These are phyloP conservation scores for Ensete ventricosum DNA, from an alignment of 176 grass and related monocot genomes.

Conservation along the genomic window DNA sequence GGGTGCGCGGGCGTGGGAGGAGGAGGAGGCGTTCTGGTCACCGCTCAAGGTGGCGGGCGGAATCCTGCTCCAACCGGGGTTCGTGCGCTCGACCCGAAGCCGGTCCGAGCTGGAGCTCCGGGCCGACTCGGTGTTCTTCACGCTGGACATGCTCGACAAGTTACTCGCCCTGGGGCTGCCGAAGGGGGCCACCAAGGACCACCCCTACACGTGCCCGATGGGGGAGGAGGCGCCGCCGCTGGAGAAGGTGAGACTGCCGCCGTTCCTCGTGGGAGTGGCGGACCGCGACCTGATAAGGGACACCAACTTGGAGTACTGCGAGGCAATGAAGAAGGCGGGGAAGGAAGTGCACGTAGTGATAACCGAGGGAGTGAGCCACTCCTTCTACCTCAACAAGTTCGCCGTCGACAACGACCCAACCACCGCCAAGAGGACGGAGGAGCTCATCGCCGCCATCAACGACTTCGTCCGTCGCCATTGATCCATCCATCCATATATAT, in stretches of 20 bases:
- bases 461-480: conserved; percentile 53
- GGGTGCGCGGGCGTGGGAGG: conserved; percentile 23
- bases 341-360: conserved; percentile 72
- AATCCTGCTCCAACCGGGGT: conserved; percentile 64
- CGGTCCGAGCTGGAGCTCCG: conserved; percentile 47
- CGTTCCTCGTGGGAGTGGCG: conserved; percentile 57
- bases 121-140: conserved; percentile 67
- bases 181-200: conserved; percentile 62
- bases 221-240: conserved; percentile 42
- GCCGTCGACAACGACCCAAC: conserved; percentile 69
- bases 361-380: conserved; percentile 57
- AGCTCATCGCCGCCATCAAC: conserved; percentile 56
- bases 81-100: conserved; percentile 63
- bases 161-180: conserved; percentile 49
- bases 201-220: conserved; percentile 81
- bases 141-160: conserved; percentile 79
- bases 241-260: conserved; percentile 43
- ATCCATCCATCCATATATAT: background rate
- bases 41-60: conserved; percentile 59
- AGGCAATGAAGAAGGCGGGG: conserved; percentile 41
- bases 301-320: conserved; percentile 76
- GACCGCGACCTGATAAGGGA: conserved; percentile 67
- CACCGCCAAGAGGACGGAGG: conserved; percentile 40
- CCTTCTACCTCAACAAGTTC: conserved; percentile 93
- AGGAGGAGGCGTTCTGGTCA: conserved; percentile 17